These are phyloP conservation scores for Scenedesmus sp. DNA, from an alignment of 163 green algal genomes.

Conservation along the genomic window DNA sequence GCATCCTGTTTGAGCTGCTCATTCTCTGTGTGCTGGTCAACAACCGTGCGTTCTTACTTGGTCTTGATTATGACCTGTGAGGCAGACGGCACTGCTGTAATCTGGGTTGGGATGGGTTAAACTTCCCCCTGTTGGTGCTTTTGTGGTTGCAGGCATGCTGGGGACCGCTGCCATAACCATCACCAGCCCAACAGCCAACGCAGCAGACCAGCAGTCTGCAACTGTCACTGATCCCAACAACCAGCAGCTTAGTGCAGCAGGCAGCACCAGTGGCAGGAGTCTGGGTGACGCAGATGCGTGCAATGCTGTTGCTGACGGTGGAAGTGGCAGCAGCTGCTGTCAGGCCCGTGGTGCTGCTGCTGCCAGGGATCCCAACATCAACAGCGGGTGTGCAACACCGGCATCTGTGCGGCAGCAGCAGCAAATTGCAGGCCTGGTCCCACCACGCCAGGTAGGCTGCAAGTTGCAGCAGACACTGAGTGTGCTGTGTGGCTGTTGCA, in stretches of 20 bases:
- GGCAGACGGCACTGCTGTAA: background rate
- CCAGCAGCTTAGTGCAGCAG: background rate
- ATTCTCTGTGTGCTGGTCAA: background rate
- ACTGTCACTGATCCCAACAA: background rate
- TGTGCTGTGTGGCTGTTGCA: background rate
- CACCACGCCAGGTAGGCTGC: slow-evolving; percentile 21
- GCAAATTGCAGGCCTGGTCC: slow-evolving; percentile 30
- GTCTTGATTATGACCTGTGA: too few relatives aligned
- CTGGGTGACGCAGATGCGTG: background rate
- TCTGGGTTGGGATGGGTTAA: background rate
- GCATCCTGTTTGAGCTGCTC: background rate
- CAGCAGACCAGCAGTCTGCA: background rate
- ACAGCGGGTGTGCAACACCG: slow-evolving; percentile 49
- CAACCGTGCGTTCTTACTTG: background rate
- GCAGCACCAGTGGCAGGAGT: slow-evolving; percentile 16
- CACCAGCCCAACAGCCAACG: background rate
- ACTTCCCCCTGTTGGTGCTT: background rate
- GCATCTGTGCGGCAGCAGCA: slow-evolving; percentile 35
- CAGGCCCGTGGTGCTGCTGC: slow-evolving; percentile 21
- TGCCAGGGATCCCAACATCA: slow-evolving; percentile 36
- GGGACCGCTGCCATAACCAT: background rate
- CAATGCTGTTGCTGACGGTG: background rate
- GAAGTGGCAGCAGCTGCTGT: slow-evolving; percentile 6
- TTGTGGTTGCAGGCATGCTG: slow-evolving; percentile 29
- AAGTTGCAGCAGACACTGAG: background rate